Evolutionary conservation across 441 rosid species (phyloP).

Genomic region (Pelargonium citronellum): DNA sequence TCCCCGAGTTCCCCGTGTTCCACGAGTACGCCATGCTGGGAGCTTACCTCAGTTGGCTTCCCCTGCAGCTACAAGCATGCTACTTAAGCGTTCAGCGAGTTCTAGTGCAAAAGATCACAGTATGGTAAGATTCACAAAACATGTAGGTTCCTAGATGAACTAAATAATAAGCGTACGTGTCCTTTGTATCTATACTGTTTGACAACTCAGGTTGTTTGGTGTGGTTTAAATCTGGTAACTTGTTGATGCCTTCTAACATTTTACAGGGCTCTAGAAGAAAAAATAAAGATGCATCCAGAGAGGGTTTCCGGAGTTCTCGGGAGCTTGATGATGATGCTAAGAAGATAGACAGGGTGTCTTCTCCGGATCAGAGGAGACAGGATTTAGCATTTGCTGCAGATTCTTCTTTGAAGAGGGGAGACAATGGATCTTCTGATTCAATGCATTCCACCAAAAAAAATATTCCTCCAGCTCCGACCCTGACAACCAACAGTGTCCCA

Average conservation of each 20-base stretch:
- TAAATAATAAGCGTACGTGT: background rate
- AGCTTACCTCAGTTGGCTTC: conserved; percentile 71
- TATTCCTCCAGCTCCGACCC: conserved; percentile 36
- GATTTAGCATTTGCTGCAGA: conserved; percentile 40
- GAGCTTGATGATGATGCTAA: conserved; percentile 57
- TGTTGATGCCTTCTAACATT: conserved; percentile 13
- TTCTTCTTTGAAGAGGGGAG: conserved; percentile 42
- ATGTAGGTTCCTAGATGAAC: background rate
- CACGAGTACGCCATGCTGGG: conserved; percentile 83
- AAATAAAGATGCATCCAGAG: conserved; percentile 65
- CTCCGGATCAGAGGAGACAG: conserved; percentile 56
- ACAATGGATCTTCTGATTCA: conserved; percentile 33
- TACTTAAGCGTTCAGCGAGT: conserved; percentile 64
- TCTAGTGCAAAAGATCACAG: conserved; percentile 66
- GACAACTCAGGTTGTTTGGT: background rate
- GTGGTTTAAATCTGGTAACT: conserved; percentile 17
- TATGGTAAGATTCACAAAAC: conserved; percentile 41
- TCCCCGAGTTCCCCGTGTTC: conserved; percentile 95
- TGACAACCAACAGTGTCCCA: conserved; percentile 68
- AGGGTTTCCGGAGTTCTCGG: conserved; percentile 34
- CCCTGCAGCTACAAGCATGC: conserved; percentile 56
- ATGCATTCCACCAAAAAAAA: conserved; percentile 35
- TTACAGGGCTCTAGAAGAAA: conserved; percentile 72
- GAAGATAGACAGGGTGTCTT: conserved; percentile 47
- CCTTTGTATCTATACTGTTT: conserved; percentile 9